Base-by-base conservation (phyloP, 1,284 basidiomycete genomes). In the Pseudozyma hubeiensis region DNA sequence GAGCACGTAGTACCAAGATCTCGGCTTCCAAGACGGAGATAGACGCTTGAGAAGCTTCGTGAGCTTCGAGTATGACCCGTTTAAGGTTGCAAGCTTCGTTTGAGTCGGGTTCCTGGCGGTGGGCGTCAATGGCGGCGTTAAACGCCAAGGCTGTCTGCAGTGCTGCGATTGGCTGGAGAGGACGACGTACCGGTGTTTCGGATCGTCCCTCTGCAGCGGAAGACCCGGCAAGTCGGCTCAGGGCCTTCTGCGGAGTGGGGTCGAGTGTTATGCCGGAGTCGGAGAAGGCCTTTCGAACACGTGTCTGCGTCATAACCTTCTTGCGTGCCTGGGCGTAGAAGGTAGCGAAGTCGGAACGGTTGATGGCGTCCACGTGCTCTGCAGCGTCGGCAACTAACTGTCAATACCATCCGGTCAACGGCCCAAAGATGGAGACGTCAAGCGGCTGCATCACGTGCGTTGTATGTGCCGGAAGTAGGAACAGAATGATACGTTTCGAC, bases 391-490 rank as follows among this genome's bases (percentile, higher is more conserved):
- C n/a, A n/a, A n/a, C n/a, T n/a, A n/a, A n/a, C n/a, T n/a, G n/a
- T n/a, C n/a, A n/a, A n/a, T n/a, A n/a, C n/a, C n/a, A n/a, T n/a
- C n/a, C n/a, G n/a, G 17, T 53, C 45, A 60, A 30, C 8, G 37
- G 51, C 1, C 52, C 39, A 34, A 61, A 61, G 44, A 61, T 50
- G 0, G 46, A 43, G 19, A 61, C 46, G n/a, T 61, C 59, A 4
- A 61, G 46, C 24, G 46, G 59, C 40, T 61, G 59, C 51, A 61
- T 53, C 14, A 61, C 33, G 29, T 61, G 59, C 6, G 46, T 61
- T 5, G 46, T 7, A 33, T 61, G 59, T 17, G 59, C 5, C 16
- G 47, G 59, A 7, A 61, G 44, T 16, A 31, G 19, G 40, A 49
- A 44, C 16, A 47, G 59, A 10, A 61, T 45, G 46, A 61, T 54